Base-by-base conservation (phyloP, 2,329 filamentous ascomycete species). In the Huntiella bhutanensis region DNA sequence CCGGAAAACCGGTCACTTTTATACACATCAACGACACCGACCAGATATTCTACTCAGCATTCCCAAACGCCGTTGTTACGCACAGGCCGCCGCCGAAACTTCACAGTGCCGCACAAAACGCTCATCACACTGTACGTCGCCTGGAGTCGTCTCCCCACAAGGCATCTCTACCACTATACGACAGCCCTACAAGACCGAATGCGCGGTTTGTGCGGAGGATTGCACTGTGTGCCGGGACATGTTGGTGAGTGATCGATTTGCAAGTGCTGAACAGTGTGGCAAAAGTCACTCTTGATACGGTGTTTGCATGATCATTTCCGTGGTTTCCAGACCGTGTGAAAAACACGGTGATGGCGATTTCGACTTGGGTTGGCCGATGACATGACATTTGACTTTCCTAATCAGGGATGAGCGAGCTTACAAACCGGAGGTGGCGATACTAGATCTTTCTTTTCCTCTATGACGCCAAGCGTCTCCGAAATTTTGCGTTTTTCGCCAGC, bases 181-280 rank as follows among this genome's bases (percentile, higher is more conserved):
- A 16, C 16, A 11, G 19, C 41, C n/a, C 34, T 45, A 5, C 11
- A 13, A 10, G 7, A 15, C 19, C 12, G 39, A 41, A 22, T 47
- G 45, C 17, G 39, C 11, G 10, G 16, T 43, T 47, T 47, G 41
- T 47, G 40, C 45, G 45, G 34, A 38, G 40, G 40, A 47, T 47
- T 28, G 22, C 22, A 28, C 22, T 28, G 22, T 28, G 8, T 28
- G 22, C 22, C 22, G 22, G 22, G 22, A 28, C 8, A 28, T 28
- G 22, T 28, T 28, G 22, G 22, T 28, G 22, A 28, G 22, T 28
- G 22, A 28, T 28, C 22, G 22, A 28, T 28, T 28, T 28, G 2
- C 6, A 28, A 28, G 8, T 28, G 22, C 6, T 8, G 22, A 28
- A 28, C 22, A 28, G 22, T 28, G 22, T 28, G 22, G 22, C 22